Base-by-base conservation (phyloP, 1,139 yeast genomes). In the Scheffersomyces lignicola region DNA sequence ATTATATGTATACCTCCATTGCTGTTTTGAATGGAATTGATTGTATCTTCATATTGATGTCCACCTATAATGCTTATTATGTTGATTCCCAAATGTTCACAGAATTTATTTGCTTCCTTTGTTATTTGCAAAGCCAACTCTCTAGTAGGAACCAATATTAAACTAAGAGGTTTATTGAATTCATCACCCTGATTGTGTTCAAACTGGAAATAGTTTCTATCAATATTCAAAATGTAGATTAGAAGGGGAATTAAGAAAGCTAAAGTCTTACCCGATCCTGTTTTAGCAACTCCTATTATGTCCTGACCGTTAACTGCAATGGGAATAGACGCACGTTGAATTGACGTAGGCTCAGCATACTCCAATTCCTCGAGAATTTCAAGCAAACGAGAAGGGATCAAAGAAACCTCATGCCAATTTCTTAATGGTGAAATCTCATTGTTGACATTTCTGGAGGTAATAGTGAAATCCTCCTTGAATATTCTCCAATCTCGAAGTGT, bases 231-330 rank as follows among this genome's bases (percentile, higher is more conserved):
- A 9, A 87, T 63, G 43, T 81, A 82, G 4, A 79, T 57, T 5
- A 88, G 52, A 34, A 88, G 60, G 0, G 98, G 97, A 2, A 90
- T 61, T 18, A 86, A 62, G 58, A 83, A 92, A 7, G 95, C 85
- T 18, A 89, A 67, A 0, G 98, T 92, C 55, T 92, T 92, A 52
- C 97, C 98, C 0, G 96, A 86, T 16, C 97, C 98, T 0, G 98
- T 92, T 47, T 89, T 92, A 0, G 97, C 97, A n/a, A 90, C 76
- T 17, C 96, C 97, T 17, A 90, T 72, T 4, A 88, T 70, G 55
- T 92, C 97, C 27, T 74, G 56, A 3, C 69, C 62, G 0, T 63
- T 54, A 23, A 84, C 47, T 0, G 87, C 86, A 30, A 84, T 67
- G 0, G 97, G 97, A 9, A 90, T 78, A 0, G 97, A 75, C 0